Evolutionary conservation across 2,329 filamentous ascomycete species (phyloP), one percentile per base, ranked within the genome.

Genomic region (Colletotrichum sp.): DNA sequence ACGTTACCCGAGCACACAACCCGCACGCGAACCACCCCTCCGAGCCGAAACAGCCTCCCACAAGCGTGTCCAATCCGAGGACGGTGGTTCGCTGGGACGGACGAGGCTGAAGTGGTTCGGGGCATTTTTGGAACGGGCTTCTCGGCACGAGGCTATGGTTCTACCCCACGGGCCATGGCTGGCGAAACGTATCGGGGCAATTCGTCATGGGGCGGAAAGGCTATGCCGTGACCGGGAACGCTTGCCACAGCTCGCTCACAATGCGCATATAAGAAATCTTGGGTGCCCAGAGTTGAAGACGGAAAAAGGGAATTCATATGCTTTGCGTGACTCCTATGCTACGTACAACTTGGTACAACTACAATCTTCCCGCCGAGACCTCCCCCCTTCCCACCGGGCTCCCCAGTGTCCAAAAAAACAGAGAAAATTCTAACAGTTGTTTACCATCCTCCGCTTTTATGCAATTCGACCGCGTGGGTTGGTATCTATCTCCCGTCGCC

Each of bases 311-410:
- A 75, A 78, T 34, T 78, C 77, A 77, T 77, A 77, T 78, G 77
- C 77, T 77, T 71, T 77, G 69, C 71, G 69, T 76, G 77, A 77
- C 77, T 78, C 77, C 77, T 77, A 76, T 77, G 77, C 71, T 75
- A 77, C 75, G 75, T 78, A 77, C 75, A 77, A 77, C 75, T 77
- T 52, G 75, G 72, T 72, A 77, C 76, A 73, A 76, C 77, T 77
- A 76, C 77, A 78, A 76, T 77, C 72, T 76, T 67, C 44, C 74
- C 72, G 71, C 55, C 73, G 64, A 72, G 73, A 76, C 57, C 63
- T 52, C 44, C 44, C 44, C 44, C n/a, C n/a, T 52, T 22, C 44
- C 49, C 57, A 61, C 72, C 72, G 70, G 59, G 59, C 66, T 59
- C 15, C 65, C 71, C 71, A 71, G 71, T 75, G 72, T 71, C 72